Evolutionary conservation across 257 asterid genomes (phyloP), one percentile per base, ranked within the genome.

Genomic region (Plantago major): DNA sequence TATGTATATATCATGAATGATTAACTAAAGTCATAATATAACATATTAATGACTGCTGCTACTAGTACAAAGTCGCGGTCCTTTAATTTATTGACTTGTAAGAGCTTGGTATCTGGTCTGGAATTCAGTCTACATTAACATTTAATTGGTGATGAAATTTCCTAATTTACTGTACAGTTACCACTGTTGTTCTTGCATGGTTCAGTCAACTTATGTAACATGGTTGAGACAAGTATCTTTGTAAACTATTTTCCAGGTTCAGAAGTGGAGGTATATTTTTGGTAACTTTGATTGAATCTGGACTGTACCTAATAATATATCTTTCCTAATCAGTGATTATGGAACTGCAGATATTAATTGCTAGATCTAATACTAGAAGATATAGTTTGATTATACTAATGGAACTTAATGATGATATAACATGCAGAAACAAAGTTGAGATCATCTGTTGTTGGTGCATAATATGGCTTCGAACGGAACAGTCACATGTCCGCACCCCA

Each of bases 401-500:
- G 9, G 46, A 40, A 7, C 12, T 48, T 49, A 13, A 51, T 42
- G 28, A 64, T 50, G 14, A 6, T 42, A 26, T 11, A 60, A 45
- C 30, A 48, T 33, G 66, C 77, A 72, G 77, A 46, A 15, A 47
- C 62, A 11, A 64, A 49, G 6, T 57, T 28, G 58, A 66, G 53
- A 67, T 43, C 57, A 53, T 30, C 47, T 11, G 45, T 73, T 30
- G 58, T 22, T 45, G 15, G 64, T 37, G 19, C 12, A 47, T 66
- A 71, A 60, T 30, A 85, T 85, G 94, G 86, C 72, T 33, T 26
- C 75, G 1, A 74, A 76, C 54, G 60, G 71, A 11, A 71, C 90
- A 7, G 48, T 18, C 6, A 50, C 45, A 22, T 81, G 95, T 60
- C 88, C 81, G 0, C 37, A 82, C 5, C 84, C 82, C 0, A 88